Evolutionary conservation across 1,284 basidiomycete species (phyloP).

Genomic region (Leccinum pachyderme): DNA sequence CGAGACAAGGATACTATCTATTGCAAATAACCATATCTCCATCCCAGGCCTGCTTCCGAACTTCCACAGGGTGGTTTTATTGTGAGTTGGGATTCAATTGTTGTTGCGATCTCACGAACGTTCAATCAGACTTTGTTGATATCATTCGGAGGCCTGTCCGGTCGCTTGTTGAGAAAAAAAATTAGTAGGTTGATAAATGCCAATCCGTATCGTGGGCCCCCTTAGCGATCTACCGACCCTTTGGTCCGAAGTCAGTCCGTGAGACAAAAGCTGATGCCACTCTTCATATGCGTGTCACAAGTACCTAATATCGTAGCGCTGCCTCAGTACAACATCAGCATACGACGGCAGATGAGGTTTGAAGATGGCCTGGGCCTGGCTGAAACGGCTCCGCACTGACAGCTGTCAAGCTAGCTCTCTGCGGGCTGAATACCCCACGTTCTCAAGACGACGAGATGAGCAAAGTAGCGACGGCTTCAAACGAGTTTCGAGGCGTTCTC

Average conservation of each 20-base stretch:
- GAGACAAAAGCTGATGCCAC: not conserved
- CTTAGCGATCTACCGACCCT: not conserved
- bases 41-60: not conserved
- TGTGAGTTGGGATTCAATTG: not conserved
- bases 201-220: not conserved
- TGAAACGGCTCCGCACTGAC: conserved; percentile 8
- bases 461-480: not conserved
- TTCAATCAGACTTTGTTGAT: not conserved
- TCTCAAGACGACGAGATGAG: conserved; percentile 2
- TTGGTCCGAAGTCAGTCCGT: not conserved
- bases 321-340: not conserved
- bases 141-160: not conserved
- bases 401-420: conserved; percentile 7
- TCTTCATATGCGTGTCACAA: not conserved
- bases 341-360: not conserved
- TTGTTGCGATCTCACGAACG: not conserved
- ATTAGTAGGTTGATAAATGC: not conserved
- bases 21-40: not conserved
- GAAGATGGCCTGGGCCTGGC: not conserved
- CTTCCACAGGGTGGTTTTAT: not conserved
- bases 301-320: not conserved
- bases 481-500: conserved; percentile 5
- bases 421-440: not conserved
- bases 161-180: not conserved
- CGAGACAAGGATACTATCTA: not conserved